phyloP scores from a whole-genome alignment of 495 filamentous ascomycete species.

The Daldinia grandis region DNA sequence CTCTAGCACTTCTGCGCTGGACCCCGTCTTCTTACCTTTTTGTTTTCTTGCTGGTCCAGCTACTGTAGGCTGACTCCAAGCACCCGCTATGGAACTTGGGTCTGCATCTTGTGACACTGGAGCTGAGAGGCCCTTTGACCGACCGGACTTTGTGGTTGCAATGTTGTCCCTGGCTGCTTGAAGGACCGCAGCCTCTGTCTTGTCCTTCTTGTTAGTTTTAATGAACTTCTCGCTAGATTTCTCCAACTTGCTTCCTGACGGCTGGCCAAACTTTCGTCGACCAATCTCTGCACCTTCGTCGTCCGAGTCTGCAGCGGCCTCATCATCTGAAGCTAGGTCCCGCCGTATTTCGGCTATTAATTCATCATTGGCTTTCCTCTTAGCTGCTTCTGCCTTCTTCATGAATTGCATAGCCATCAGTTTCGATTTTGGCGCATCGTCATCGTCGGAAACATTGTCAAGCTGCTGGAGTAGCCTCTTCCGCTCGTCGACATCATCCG shows the following conservation, averaged over 20 bases:
- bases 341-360: slow-evolving; percentile 76
- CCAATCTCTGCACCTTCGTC: slow-evolving; percentile 67
- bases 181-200: slow-evolving; percentile 37
- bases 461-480: slow-evolving; percentile 68
- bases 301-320: slow-evolving; percentile 60
- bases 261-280: slow-evolving; percentile 70
- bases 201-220: slow-evolving; percentile 42
- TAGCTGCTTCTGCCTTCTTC: slow-evolving; percentile 81
- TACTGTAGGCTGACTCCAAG: slow-evolving; percentile 41
- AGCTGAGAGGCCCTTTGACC: slow-evolving; percentile 42
- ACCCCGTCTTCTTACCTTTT: slow-evolving; percentile 38
- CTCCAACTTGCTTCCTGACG: slow-evolving; percentile 47
- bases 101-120: slow-evolving; percentile 19
- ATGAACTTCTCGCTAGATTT: slow-evolving; percentile 29
- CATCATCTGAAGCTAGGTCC: slow-evolving; percentile 68
- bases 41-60: slow-evolving; percentile 38
- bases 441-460: slow-evolving; percentile 54
- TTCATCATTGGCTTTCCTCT: slow-evolving; percentile 81
- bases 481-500: slow-evolving; percentile 61
- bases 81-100: slow-evolving; percentile 38
- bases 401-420: slow-evolving; percentile 69
- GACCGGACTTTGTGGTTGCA: slow-evolving; percentile 6
- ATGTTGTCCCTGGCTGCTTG: slow-evolving; percentile 34
- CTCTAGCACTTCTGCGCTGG: slow-evolving; percentile 40
- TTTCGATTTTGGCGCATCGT: slow-evolving; percentile 55